Base-by-base conservation (phyloP, 805 yeast genomes). In the Isabelozyma gotoi region DNA sequence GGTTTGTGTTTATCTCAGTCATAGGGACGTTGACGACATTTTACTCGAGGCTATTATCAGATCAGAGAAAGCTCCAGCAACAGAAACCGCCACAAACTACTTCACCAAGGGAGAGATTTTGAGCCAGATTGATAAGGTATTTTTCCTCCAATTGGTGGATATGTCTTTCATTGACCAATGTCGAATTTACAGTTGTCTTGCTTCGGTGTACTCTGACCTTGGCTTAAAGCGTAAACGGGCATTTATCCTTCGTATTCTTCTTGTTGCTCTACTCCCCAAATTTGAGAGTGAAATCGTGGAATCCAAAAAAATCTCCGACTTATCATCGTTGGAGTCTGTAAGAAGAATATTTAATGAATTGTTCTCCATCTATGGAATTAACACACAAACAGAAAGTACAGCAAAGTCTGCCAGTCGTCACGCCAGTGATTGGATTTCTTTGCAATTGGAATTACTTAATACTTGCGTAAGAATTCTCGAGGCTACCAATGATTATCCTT, bases 191-290 rank as follows among this genome's bases (percentile, higher is more conserved):
- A 74, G 84, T 16, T 75, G 85, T 0, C 64, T 91, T 48, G 85
- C 94, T 0, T 58, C 80, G 2, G 65, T 88, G 1, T 89, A 84
- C 59, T 71, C 78, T 2, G 77, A 75, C 21, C 68, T 89, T 38
- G 81, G 82, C 1, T 73, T 85, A 55, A 43, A 57, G 8, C 72
- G 97, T 47, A 91, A 90, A 53, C 74, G 81, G 49, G 80, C 87
- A 0, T 81, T 91, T 48, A 74, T 86, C 32, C 62, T 89, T 3
- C 75, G 90, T 36, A 77, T 81, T n/a, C 63, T 90, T 21, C 63
- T 91, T 19, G 74, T 77, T 5, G 65, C 79, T 2, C 54, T 83
- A 8, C 56, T 72, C 2, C 76, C 83, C 0, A 68, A 71, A 21
- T 45, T 74, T 8, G 57, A 60, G 27, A 41, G 38, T 48, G 5